These are phyloP conservation scores for Gaertneriomyces semiglobifer DNA, from an alignment of 192 early-diverging fungal genomes.

Conservation along the genomic window DNA sequence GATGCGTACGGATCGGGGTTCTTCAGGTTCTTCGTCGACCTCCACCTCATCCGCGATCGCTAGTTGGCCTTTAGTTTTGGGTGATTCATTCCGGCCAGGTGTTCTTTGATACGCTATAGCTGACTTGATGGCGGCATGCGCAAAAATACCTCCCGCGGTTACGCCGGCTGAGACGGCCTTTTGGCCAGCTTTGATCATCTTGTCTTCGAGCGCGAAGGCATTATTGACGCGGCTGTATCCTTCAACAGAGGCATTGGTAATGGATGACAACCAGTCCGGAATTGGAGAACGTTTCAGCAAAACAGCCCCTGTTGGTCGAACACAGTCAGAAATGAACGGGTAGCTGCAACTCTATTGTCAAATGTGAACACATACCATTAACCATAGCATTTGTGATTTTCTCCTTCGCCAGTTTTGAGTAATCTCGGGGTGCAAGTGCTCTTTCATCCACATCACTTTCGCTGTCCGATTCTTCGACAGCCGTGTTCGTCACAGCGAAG, in stretches of 20 bases:
- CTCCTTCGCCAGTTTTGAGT: neutral
- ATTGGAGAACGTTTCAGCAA: conserved; percentile 42
- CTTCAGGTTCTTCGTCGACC: neutral
- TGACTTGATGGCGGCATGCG: conserved; percentile 35
- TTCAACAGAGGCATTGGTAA: conserved; percentile 20
- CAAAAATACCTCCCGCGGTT: conserved; percentile 35
- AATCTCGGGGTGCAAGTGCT: neutral
- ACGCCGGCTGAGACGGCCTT: conserved; percentile 29
- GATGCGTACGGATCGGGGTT: conserved; percentile 2
- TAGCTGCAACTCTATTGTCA: neutral
- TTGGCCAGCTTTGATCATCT: conserved; percentile 30
- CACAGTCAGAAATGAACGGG: neutral
- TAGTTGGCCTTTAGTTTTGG: neutral
- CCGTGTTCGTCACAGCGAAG: neutral
- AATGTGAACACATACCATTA: neutral
- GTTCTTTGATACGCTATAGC: conserved; percentile 35
- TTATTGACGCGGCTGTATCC: conserved; percentile 38
- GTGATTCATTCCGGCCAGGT: conserved; percentile 1
- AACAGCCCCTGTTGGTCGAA: conserved; percentile 20
- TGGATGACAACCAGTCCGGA: conserved; percentile 31
- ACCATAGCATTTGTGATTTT: conserved; percentile 1
- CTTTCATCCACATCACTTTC: conserved; percentile 1
- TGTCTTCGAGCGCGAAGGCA: conserved; percentile 38
- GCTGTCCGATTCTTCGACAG: conserved; percentile 1
- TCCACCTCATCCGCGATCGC: neutral